Evolutionary conservation across 2,329 filamentous ascomycete genomes (phyloP).

Genomic region (Ascocoryne sarcoides): DNA sequence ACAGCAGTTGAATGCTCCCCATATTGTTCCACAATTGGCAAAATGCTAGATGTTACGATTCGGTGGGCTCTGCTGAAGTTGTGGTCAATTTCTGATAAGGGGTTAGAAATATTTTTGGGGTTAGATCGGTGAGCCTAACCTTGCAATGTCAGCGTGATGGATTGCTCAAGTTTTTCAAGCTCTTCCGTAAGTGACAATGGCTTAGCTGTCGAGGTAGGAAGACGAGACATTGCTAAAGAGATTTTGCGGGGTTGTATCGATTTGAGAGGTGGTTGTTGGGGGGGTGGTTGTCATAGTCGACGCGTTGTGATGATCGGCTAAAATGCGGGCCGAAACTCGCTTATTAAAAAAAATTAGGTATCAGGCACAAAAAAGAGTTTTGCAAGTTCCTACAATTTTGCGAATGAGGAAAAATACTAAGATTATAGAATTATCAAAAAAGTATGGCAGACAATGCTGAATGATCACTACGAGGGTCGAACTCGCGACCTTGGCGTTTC

Average conservation of each 20-base stretch:
- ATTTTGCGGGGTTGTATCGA: too few species aligned
- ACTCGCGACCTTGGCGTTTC: conserved; percentile 7
- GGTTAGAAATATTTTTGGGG: conserved; percentile 1
- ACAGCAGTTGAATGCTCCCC: conserved; percentile 87
- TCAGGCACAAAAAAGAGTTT: neutral
- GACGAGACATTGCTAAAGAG: conserved; percentile 24
- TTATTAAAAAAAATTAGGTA: neutral
- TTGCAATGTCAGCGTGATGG: conserved; percentile 91
- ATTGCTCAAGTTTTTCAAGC: conserved; percentile 90
- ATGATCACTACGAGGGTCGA: conserved; percentile 6
- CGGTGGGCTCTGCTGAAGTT: conserved; percentile 96
- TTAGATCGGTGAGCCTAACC: conserved; percentile 38
- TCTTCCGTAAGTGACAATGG: conserved; percentile 82
- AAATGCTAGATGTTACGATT: conserved; percentile 87
- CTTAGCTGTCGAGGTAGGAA: conserved; percentile 35
- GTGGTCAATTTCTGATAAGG: conserved; percentile 76
- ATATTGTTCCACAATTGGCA: conserved; percentile 92
- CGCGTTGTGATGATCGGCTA: neutral
- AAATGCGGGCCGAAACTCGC: neutral
- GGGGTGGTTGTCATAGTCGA: neutral
- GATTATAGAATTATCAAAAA: neutral
- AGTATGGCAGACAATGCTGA: conserved; percentile 1
- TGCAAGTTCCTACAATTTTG: too few species aligned
- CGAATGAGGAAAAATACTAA: neutral
- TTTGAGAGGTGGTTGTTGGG: too few species aligned